Conservation (phyloP, 1,284 basidiomycete species). For the Puccinia novopanici region DNA sequence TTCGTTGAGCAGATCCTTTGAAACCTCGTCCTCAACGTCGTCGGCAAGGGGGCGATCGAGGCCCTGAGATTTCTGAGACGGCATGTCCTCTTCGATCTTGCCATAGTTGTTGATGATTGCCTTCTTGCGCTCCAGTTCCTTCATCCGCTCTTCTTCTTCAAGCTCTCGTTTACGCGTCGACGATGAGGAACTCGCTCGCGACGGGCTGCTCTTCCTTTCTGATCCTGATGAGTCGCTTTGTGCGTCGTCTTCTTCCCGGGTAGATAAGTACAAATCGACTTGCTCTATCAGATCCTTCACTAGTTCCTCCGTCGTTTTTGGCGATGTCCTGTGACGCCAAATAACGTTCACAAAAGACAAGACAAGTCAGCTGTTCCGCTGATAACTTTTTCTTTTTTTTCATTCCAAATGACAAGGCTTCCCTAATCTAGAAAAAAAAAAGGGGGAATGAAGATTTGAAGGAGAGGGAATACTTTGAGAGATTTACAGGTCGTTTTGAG, state of each 20-base stretch:
- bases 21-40: not conserved
- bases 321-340: not conserved
- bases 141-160: constrained; percentile 11
- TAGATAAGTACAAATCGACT: not conserved
- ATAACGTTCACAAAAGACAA: not conserved
- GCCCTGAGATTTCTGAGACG: not conserved
- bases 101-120: constrained; percentile 31
- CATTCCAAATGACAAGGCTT: not conserved
- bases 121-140: constrained; percentile 9
- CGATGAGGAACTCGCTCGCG: not conserved
- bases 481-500: constrained; percentile 14
- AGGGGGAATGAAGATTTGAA: not conserved
- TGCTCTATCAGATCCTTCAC: constrained; percentile 17
- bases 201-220: not conserved
- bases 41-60: not conserved
- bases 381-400: not conserved
- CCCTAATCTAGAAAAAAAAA: too few species aligned
- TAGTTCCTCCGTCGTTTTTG: constrained; percentile 1
- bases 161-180: not conserved
- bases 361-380: not conserved
- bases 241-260: not conserved
- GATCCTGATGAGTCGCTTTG: constrained; percentile 4
- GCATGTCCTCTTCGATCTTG: constrained; percentile 2
- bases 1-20: constrained; percentile 5
- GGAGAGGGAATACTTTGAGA: constrained; percentile 15